Base-by-base conservation (phyloP, 768 basidiomycete species). In the Lactifluus volemus region DNA sequence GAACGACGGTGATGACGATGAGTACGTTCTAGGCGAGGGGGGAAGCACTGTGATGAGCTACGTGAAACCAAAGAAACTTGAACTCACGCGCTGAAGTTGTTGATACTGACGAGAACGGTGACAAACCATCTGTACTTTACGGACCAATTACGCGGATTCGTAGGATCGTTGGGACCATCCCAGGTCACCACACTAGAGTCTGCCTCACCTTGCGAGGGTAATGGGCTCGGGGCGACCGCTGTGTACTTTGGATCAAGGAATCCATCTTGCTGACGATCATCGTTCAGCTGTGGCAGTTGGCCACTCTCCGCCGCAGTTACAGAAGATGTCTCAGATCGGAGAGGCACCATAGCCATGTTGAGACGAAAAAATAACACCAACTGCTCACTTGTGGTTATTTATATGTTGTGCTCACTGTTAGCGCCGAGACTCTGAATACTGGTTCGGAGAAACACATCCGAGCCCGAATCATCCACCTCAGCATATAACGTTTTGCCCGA, bases 81-180 rank as follows among this genome's bases (percentile, higher is more conserved):
- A 12, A 42, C 57, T 39, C 36, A 58, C 61, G 10, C 56, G 41
- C 34, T 36, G 36, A 63, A 17, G 6, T 45, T 54, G 38, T 30
- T 34, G 47, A 58, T 2, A 7, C 45, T 39, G 17, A 58, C 3
- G 5, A 63, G 21, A 4, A 54, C 1, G 0, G 61, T 63, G 45
- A 63, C 14, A 5, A 53, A 58, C 56, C 56, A 63, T 25, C 39
- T 58, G 47, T 54, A 49, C 38, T 38, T 47, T 38, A 15, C 10
- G 8, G 61, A 63, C 61, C 61, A 63, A 51, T 63, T 63, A 21
- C 48, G 61, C 19, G 61, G 61, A 38, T 63, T 63, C 29, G 45
- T 44, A 1, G 55, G 55, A 19, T 63, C 61, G 39, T 58, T 39
- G 47, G 56, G 45, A 7, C 51, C 25, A 34, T 63, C 57, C 61